phyloP scores from a whole-genome alignment of 257 asterid species.

The Knoxia roxburghii region DNA sequence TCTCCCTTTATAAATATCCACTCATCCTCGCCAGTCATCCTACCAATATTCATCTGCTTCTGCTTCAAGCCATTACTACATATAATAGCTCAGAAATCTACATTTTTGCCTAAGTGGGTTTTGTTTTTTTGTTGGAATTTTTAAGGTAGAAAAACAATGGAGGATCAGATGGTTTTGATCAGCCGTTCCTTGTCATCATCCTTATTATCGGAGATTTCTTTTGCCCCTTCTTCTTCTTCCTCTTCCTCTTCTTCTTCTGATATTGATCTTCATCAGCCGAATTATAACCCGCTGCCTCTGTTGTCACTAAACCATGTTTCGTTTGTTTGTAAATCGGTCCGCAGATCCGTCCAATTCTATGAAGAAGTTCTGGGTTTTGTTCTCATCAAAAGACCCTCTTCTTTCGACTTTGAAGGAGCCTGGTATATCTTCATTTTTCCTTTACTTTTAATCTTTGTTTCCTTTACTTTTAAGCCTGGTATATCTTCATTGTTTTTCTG shows the following conservation, averaged over 20 bases:
- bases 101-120: too few species aligned
- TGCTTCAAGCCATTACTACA: too few species aligned
- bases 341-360: conserved; percentile 49
- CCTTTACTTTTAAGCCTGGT: too few species aligned
- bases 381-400: conserved; percentile 73
- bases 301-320: conserved; percentile 71
- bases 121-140: too few species aligned
- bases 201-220: conserved; percentile 3
- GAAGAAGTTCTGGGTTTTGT: conserved; percentile 68
- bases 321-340: conserved; percentile 59
- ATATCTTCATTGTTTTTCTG: too few species aligned
- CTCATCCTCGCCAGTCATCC: too few species aligned
- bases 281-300: conserved; percentile 30
- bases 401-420: conserved; percentile 82
- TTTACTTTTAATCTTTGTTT: neutral
- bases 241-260: neutral
- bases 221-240: conserved; percentile 2
- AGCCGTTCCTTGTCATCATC: conserved; percentile 11
- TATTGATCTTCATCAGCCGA: neutral
- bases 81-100: too few species aligned
- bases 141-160: neutral
- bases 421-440: conserved; percentile 35
- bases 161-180: conserved; percentile 9
- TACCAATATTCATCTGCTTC: too few species aligned
- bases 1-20: too few species aligned